Evolutionary conservation across 805 yeast species (phyloP).

Genomic region (Barnettozyma sucrosica): DNA sequence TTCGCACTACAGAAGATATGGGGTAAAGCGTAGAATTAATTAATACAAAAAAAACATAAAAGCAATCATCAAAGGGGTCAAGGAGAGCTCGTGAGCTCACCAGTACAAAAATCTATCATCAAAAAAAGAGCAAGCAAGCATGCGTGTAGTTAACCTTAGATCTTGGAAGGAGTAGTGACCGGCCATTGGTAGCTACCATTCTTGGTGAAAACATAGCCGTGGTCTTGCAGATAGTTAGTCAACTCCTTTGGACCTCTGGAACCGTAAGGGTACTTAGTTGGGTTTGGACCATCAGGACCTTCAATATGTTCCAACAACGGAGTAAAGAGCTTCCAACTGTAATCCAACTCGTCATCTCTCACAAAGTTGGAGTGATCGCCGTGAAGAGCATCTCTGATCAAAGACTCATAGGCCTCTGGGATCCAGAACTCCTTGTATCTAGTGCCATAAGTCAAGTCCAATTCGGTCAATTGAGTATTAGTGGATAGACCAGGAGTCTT

Average conservation of each 20-base stretch:
- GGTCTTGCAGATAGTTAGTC: constrained; percentile 52
- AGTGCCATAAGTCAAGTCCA: constrained; percentile 77
- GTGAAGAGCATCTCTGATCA: constrained; percentile 81
- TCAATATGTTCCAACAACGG: constrained; percentile 83
- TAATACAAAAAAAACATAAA: background rate
- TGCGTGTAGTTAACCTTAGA: background rate
- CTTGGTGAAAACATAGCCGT: constrained; percentile 67
- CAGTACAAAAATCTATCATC: constrained; percentile 3
- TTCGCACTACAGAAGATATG: too few species aligned
- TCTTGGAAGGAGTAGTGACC: constrained; percentile 45
- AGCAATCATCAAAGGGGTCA: background rate
- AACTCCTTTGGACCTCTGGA: constrained; percentile 79
- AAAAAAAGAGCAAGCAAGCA: background rate
- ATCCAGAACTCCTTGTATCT: constrained; percentile 88
- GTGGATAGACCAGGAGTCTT: constrained; percentile 90
- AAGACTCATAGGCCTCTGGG: constrained; percentile 96
- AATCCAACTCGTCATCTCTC: constrained; percentile 94
- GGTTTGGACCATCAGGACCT: constrained; percentile 59
- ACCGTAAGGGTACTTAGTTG: constrained; percentile 76
- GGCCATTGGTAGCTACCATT: constrained; percentile 87
- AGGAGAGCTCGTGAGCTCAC: background rate
- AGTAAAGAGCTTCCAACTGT: constrained; percentile 89
- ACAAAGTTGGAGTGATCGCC: constrained; percentile 98
- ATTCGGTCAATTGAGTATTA: constrained; percentile 77
- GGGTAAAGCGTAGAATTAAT: background rate